phyloP scores from a whole-genome alignment of 139 green algal species.

The Picochlorum sp. region DNA sequence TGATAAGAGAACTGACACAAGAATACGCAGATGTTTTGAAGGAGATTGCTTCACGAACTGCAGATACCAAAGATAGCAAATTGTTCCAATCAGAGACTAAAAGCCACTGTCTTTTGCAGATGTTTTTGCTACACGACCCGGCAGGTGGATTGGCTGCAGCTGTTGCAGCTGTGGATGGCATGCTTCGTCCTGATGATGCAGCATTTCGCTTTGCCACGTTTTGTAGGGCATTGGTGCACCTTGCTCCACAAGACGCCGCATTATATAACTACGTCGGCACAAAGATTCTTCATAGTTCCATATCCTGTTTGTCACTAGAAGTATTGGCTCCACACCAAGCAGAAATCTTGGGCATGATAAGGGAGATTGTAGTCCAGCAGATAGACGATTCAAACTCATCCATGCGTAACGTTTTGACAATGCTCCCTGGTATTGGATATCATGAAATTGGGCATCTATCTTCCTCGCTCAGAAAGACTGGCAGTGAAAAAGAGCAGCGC shows the following conservation, averaged over 20 bases:
- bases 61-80: neutral
- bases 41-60: slow-evolving; percentile 5
- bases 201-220: slow-evolving; percentile 29
- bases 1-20: slow-evolving; percentile 53
- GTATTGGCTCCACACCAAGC: slow-evolving; percentile 29
- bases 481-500: slow-evolving; percentile 58
- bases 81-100: neutral
- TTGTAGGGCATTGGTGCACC: slow-evolving; percentile 16
- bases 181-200: slow-evolving; percentile 60
- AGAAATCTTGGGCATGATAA: slow-evolving; percentile 46
- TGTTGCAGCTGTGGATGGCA: slow-evolving; percentile 33
- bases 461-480: neutral
- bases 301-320: slow-evolving; percentile 28
- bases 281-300: slow-evolving; percentile 31
- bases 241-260: slow-evolving; percentile 10
- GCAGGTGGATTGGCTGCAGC: slow-evolving; percentile 31
- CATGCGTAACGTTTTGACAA: neutral
- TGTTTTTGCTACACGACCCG: slow-evolving; percentile 26
- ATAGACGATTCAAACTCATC: slow-evolving; percentile 1
- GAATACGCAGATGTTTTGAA: slow-evolving; percentile 48
- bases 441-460: slow-evolving; percentile 1
- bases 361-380: slow-evolving; percentile 39
- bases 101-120: slow-evolving; percentile 23
- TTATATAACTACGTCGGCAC: slow-evolving; percentile 30
- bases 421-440: slow-evolving; percentile 5